Evolutionary conservation across 768 basidiomycete species (phyloP).

Genomic region (Scleroderma citrinum): DNA sequence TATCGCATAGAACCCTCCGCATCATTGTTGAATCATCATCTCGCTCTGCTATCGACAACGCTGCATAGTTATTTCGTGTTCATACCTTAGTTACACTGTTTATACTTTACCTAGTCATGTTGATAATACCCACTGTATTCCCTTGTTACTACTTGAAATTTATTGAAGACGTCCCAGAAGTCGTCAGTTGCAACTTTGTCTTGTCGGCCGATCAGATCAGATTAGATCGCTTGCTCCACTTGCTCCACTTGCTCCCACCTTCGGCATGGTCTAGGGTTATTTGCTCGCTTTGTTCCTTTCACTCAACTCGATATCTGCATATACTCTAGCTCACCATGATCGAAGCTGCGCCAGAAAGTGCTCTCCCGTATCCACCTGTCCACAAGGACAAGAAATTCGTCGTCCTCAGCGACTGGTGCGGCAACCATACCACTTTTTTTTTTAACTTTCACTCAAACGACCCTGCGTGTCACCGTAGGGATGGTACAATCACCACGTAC

Average conservation of each 20-base stretch:
- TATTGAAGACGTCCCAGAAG: too few species aligned
- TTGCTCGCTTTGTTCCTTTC: too few species aligned
- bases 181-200: too few species aligned
- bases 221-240: not conserved
- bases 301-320: not conserved
- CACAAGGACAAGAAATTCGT: slow-evolving; percentile 63
- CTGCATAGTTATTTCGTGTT: not conserved
- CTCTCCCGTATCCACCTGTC: slow-evolving; percentile 75
- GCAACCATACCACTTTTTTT: slow-evolving; percentile 14
- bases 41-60: not conserved
- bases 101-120: not conserved
- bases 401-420: slow-evolving; percentile 86
- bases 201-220: not conserved
- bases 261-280: too few species aligned
- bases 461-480: slow-evolving; percentile 41
- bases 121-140: slow-evolving; percentile 6
- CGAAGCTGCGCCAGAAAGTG: slow-evolving; percentile 37
- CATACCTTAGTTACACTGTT: not conserved
- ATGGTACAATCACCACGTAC: slow-evolving; percentile 88
- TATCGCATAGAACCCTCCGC: not conserved
- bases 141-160: not conserved
- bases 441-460: not conserved
- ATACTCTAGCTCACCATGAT: not conserved
- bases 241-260: not conserved
- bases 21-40: not conserved